Evolutionary conservation across 108 stramenopile genomes (phyloP), one percentile per base, ranked within the genome.

Genomic region (Discostella stelligeroides): DNA sequence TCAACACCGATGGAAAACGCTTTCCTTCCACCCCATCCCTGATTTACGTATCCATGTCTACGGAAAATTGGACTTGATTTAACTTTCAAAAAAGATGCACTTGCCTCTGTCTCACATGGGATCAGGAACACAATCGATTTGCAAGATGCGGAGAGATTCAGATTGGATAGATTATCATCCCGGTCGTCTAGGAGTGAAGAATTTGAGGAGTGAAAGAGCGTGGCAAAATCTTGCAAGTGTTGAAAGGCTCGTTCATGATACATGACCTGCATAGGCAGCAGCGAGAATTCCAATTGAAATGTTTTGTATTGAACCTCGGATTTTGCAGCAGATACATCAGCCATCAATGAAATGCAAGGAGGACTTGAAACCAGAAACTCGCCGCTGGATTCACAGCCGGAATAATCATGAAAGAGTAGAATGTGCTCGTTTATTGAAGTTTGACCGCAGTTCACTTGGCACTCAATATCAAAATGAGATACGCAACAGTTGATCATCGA

Each of bases 401-500:
- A 56, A 51, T 71, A 49, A 53, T 80, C 74, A 37, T 62, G 21
- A 60, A 80, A 69, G 3, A 57, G 63, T 51, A 74, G 28, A 14
- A 72, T 54, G 3, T 49, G 68, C 50, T 68, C 70, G 55, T 63
- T 56, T 9, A 76, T 15, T n/a, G 23, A 29, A 13, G 56, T 45
- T 28, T 20, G 57, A 51, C 57, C 21, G 13, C 47, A 24, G 15
- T 24, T 37, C 37, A 84, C 61, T 20, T 86, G 73, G 79, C 86
- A 78, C 66, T 94, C 92, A 17, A 89, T 71, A n/a, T 84, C 83
- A 70, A 94, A 68, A 61, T 88, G 86, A 11, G 79, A 73, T 20
- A 89, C 49, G 63, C 64, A 76, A 12, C 82, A 51, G 39, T 65
- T 63, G 9, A 83, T 34, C 42, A 82, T 84, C 5, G 79, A 73